Evolutionary conservation across 176 grass and related monocot genomes (phyloP), one percentile per base, ranked within the genome.

Genomic region (Alopecurus myosuroides): DNA sequence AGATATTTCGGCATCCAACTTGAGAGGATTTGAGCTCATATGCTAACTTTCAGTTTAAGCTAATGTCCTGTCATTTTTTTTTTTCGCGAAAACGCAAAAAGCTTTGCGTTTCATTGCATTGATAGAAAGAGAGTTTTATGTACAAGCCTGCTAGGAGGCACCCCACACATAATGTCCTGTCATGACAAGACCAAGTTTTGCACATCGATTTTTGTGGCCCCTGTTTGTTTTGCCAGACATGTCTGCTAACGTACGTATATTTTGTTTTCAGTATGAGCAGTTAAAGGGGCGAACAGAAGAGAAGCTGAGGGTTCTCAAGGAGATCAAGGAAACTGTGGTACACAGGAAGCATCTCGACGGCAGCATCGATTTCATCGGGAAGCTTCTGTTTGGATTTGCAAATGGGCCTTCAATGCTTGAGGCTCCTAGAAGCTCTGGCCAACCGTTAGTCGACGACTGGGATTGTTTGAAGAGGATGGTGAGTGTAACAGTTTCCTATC

Each of bases 391-490:
- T 79, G 97, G 93, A 84, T 87, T 85, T 74, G 81, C 88, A 78
- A 81, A 53, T 7, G 93, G 89, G 11, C 84, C 88, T 88, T 87
- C 81, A 6, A 73, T 88, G 35, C 75, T 97, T n/a, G 79, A 71
- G 58, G 76, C 84, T 58, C 57, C 86, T 66, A 95, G 97, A 84
- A 51, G 81, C 44, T 15, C 85, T 15, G 81, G 78, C 69, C 84
- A 88, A 42, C 88, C 93, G n/a, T 57, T 98, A 78, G 97, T 94
- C 11, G 91, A 99, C 58, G 90, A 99, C 39, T 96, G 97, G 97
- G 89, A 62, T 74, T 99, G 97, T 77, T 75, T 99, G 83, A 99
- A 99, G 82, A 79, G 55, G 55, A 96, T 86, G 91, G 97, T 94
- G 82, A 92, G 37, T 29, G 11, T 20, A 9, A 13, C n/a, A n/a